Percentiles rank a stretch among this genome's conserved stretches.
Conservation (phyloP, 2,329 filamentous ascomycete species). For the Elsinoe perseae region DNA sequence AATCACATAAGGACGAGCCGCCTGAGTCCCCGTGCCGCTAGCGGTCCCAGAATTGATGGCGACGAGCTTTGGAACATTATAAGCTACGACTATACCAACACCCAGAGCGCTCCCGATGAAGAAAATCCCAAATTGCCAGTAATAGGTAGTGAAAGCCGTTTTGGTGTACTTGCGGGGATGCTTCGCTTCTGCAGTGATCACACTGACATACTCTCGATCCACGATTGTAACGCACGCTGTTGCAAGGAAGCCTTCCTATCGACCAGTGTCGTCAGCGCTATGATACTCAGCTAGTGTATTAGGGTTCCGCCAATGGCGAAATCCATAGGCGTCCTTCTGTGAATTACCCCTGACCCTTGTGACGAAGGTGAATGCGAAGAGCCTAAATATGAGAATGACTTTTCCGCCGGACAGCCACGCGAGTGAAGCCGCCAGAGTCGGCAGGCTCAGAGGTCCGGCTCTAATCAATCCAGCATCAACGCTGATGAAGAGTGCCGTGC, state of each 20-base stretch:
- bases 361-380: constrained; percentile 28
- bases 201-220: constrained; percentile 42
- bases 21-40: constrained; percentile 20
- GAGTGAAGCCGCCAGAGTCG: constrained; percentile 55
- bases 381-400: constrained; percentile 34
- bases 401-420: constrained; percentile 50
- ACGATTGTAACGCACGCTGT: constrained; percentile 40
- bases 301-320: constrained; percentile 33
- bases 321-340: constrained; percentile 33
- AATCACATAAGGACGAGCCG: constrained; percentile 33
- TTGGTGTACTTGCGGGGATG: constrained; percentile 40
- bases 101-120: constrained; percentile 41
- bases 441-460: constrained; percentile 45
- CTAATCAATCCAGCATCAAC: constrained; percentile 49
- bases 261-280: constrained; percentile 24
- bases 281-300: constrained; percentile 25
- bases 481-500: constrained; percentile 30
- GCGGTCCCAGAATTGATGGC: constrained; percentile 21
- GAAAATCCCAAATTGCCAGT: constrained; percentile 41
- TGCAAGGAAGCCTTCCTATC: constrained; percentile 31
- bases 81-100: constrained; percentile 35
- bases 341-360: constrained; percentile 28
- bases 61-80: constrained; percentile 24
- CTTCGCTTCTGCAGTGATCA: constrained; percentile 44
- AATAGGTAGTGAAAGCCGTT: constrained; percentile 43